Conservation (phyloP, 306 rosid genomes). For the Morella rubra region DNA sequence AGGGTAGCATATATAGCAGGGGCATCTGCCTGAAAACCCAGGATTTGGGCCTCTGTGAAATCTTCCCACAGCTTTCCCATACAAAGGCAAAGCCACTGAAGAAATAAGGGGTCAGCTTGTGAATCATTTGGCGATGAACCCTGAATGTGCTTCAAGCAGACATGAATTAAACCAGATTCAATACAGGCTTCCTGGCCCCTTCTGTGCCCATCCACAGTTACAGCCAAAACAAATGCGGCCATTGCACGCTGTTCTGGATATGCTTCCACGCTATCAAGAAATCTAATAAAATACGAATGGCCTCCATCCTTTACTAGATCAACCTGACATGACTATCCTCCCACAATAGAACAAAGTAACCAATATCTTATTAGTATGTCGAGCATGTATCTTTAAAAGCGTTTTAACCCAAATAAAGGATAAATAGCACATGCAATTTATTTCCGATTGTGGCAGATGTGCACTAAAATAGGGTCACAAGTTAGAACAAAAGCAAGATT, state of each 20-base stretch:
- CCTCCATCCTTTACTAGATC: slow-evolving; percentile 98
- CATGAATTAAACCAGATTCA: slow-evolving; percentile 70
- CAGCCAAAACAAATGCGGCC: slow-evolving; percentile 99
- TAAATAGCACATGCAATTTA: neutral
- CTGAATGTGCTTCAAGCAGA: slow-evolving; percentile 91
- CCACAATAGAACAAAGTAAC: slow-evolving; percentile 27
- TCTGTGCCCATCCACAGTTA: slow-evolving; percentile 90
- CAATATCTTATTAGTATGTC: slow-evolving; percentile 9
- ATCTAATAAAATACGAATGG: slow-evolving; percentile 86
- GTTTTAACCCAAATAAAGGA: neutral
- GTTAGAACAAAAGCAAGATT: too few relatives aligned
- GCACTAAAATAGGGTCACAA: too few relatives aligned
- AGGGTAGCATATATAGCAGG: slow-evolving; percentile 67
- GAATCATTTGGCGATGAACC: slow-evolving; percentile 76
- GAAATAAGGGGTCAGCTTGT: slow-evolving; percentile 89
- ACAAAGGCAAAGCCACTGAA: slow-evolving; percentile 99
- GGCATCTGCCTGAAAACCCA: slow-evolving; percentile 82
- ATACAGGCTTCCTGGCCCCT: slow-evolving; percentile 97
- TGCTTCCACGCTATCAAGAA: slow-evolving; percentile 93
- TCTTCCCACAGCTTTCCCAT: slow-evolving; percentile 98
- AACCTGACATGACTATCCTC: slow-evolving; percentile 90
- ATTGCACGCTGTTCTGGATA: slow-evolving; percentile 94
- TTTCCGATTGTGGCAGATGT: neutral
- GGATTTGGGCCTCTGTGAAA: slow-evolving; percentile 70
- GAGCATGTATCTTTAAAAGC: neutral